Evolutionary conservation across 441 rosid species (phyloP).

Genomic region (Bocquillonia castaneifolia): DNA sequence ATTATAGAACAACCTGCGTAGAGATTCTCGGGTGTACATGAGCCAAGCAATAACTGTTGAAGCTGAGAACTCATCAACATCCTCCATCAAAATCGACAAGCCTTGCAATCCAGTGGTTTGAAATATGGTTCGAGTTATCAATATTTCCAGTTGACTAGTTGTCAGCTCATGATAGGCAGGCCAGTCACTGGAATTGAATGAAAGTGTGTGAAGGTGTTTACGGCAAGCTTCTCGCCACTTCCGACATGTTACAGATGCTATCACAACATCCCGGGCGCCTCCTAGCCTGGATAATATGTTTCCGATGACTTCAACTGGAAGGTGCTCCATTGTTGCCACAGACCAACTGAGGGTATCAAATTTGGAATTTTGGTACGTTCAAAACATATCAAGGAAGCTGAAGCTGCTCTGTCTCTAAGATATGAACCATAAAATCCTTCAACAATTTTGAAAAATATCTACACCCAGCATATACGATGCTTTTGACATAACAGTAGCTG

Average conservation of each 20-base stretch:
- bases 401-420: background rate
- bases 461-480: background rate
- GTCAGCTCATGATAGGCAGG: slow-evolving; percentile 51
- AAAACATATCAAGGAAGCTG: background rate
- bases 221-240: slow-evolving; percentile 71
- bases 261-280: slow-evolving; percentile 59
- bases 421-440: slow-evolving; percentile 1
- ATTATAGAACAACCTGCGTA: slow-evolving; percentile 49
- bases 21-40: slow-evolving; percentile 62
- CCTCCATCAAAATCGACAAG: slow-evolving; percentile 58
- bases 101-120: slow-evolving; percentile 69
- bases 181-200: slow-evolving; percentile 59
- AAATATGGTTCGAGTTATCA: slow-evolving; percentile 71
- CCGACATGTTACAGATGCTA: slow-evolving; percentile 63
- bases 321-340: slow-evolving; percentile 33
- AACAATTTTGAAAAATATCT: background rate
- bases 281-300: slow-evolving; percentile 50
- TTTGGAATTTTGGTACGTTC: background rate
- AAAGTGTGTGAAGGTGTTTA: slow-evolving; percentile 52
- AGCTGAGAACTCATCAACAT: slow-evolving; percentile 56
- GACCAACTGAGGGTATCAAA: slow-evolving; percentile 11
- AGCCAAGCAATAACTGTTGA: slow-evolving; percentile 79
- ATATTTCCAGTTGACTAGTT: slow-evolving; percentile 41
- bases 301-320: slow-evolving; percentile 61
- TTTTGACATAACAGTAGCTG: too few relatives aligned